Percentiles rank a stretch among this genome's conserved stretches.
Conservation (phyloP, 2,329 filamentous ascomycete genomes). For the Pseudogymnoascus sp. region DNA sequence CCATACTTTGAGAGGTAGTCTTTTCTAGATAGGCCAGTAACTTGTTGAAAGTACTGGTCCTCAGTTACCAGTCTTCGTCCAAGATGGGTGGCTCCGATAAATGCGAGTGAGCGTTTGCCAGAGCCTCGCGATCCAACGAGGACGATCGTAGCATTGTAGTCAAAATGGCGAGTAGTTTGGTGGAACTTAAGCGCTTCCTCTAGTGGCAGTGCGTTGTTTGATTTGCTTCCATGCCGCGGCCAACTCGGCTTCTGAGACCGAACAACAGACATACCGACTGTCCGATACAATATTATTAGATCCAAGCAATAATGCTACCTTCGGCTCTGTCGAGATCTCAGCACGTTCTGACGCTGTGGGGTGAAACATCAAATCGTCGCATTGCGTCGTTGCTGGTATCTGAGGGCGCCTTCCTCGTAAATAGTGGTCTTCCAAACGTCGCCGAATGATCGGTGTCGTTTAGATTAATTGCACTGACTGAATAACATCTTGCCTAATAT, state of each 20-base stretch:
- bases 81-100: conserved; percentile 68
- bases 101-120: conserved; percentile 68
- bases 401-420: neutral
- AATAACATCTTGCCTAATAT: neutral
- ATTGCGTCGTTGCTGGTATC: neutral
- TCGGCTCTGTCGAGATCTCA: neutral
- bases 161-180: conserved; percentile 22
- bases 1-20: conserved; percentile 60
- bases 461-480: neutral
- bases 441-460: neutral
- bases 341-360: conserved; percentile 2
- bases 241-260: neutral
- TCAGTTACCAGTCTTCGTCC: conserved; percentile 63
- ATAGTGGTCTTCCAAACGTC: neutral
- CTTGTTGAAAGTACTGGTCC: conserved; percentile 61
- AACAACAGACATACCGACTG: neutral
- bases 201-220: neutral
- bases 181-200: conserved; percentile 5
- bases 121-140: conserved; percentile 67
- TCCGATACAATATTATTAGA: neutral
- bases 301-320: neutral
- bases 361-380: conserved; percentile 10
- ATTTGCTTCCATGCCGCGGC: neutral
- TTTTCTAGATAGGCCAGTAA: conserved; percentile 54
- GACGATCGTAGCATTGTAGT: conserved; percentile 59